phyloP scores from a whole-genome alignment of 108 stramenopile genomes.

The Cyclotella atomus region DNA sequence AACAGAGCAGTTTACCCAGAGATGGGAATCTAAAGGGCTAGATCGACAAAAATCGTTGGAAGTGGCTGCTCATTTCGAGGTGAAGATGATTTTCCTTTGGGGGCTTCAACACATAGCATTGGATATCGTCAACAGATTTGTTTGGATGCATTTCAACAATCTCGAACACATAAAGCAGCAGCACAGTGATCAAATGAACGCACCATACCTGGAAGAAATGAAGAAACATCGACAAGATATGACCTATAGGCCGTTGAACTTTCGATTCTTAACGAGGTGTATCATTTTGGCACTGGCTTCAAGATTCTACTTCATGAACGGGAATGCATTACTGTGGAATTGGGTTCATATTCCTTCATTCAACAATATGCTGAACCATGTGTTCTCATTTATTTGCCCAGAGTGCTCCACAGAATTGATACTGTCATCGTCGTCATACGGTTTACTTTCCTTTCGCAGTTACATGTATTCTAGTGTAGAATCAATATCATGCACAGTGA shows the following conservation, averaged over 20 bases:
- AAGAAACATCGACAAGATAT: constrained; percentile 1
- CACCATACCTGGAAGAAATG: constrained; percentile 8
- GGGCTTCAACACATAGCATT: constrained; percentile 1
- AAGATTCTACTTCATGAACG: neutral
- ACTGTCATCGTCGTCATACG: neutral
- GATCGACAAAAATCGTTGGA: constrained; percentile 28
- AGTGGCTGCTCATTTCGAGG: constrained; percentile 25
- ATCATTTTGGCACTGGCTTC: constrained; percentile 6
- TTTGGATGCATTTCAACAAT: neutral
- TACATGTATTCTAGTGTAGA: neutral
- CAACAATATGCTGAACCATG: neutral
- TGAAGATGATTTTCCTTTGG: constrained; percentile 24
- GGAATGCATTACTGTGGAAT: neutral
- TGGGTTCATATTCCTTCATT: neutral
- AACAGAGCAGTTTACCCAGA: constrained; percentile 8
- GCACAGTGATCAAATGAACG: constrained; percentile 14
- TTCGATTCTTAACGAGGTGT: constrained; percentile 16
- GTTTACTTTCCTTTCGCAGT: constrained; percentile 8
- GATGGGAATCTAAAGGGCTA: constrained; percentile 33
- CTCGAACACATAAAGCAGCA: constrained; percentile 14
- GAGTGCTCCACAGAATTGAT: neutral
- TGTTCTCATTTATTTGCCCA: constrained; percentile 19
- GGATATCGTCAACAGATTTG: constrained; percentile 7
- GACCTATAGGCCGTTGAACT: neutral
- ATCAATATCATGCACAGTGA: constrained; percentile 11